These are phyloP conservation scores for Lipomyces japonicus DNA, from an alignment of 805 yeast genomes.

Conservation along the genomic window DNA sequence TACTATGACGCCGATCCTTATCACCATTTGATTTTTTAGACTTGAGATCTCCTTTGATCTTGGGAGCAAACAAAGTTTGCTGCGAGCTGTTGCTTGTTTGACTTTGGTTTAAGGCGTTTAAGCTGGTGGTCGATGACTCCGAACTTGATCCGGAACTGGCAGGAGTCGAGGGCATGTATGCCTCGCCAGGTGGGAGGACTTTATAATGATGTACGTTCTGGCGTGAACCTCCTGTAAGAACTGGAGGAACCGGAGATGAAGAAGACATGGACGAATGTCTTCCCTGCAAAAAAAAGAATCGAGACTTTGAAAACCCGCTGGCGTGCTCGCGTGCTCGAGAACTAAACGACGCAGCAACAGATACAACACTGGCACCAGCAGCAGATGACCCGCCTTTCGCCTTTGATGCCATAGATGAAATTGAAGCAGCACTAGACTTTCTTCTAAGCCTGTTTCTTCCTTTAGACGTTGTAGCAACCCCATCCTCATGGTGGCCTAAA, in stretches of 20 bases:
- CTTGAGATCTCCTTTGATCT: background rate
- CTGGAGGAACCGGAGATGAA: slow-evolving; percentile 5
- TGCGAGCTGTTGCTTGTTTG: slow-evolving; percentile 9
- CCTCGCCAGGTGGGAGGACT: slow-evolving; percentile 5
- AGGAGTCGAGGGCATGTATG: background rate
- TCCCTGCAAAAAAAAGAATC: slow-evolving; percentile 16
- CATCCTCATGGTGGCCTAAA: slow-evolving; percentile 3
- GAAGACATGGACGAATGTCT: slow-evolving; percentile 5
- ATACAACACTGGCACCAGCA: slow-evolving; percentile 1
- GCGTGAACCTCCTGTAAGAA: slow-evolving; percentile 22
- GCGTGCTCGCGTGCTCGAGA: slow-evolving; percentile 3
- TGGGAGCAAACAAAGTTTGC: slow-evolving; percentile 4
- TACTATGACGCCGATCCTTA: slow-evolving; percentile 12
- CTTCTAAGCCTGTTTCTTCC: slow-evolving; percentile 8
- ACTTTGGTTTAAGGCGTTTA: background rate
- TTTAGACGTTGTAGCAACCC: background rate
- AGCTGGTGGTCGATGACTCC: slow-evolving; percentile 16
- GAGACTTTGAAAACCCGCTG: slow-evolving; percentile 8
- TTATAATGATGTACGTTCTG: slow-evolving; percentile 9
- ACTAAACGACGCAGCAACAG: slow-evolving; percentile 6
- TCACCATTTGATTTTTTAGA: background rate
- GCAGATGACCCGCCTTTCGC: slow-evolving; percentile 1
- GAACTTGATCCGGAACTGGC: slow-evolving; percentile 18
- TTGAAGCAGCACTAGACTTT: slow-evolving; percentile 16
- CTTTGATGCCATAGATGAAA: slow-evolving; percentile 12